These are phyloP conservation scores for Neonectria ditissima DNA, from an alignment of 2,329 filamentous ascomycete species.

Conservation along the genomic window DNA sequence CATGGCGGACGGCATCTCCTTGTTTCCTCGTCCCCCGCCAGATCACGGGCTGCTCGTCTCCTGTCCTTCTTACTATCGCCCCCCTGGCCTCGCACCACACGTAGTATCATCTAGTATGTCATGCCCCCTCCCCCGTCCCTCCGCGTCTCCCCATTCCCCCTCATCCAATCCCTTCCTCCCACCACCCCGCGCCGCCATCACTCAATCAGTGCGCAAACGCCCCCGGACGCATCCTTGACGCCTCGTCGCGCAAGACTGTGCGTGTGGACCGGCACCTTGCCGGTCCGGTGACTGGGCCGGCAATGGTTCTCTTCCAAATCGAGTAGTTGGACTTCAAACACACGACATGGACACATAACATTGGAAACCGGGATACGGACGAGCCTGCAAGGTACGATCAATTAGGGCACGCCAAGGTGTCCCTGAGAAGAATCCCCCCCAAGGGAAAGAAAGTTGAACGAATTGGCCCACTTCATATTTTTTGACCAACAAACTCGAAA, in stretches of 20 bases:
- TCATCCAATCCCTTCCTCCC: slow-evolving; percentile 23
- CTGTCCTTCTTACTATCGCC: neutral
- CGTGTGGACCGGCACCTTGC: slow-evolving; percentile 17
- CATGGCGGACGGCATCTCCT: neutral
- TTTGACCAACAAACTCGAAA: neutral
- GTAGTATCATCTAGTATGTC: too few relatives aligned
- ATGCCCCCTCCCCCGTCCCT: slow-evolving; percentile 15
- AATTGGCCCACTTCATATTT: neutral
- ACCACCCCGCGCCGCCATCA: slow-evolving; percentile 25
- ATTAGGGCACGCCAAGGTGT: neutral
- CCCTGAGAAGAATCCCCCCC: neutral
- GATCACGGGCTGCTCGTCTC: slow-evolving; percentile 7
- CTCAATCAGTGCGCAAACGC: slow-evolving; percentile 20
- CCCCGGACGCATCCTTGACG: neutral
- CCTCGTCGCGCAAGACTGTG: neutral
- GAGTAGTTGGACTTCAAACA: slow-evolving; percentile 12
- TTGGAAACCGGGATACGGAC: neutral
- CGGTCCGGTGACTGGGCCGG: slow-evolving; percentile 20
- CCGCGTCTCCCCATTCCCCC: slow-evolving; percentile 5
- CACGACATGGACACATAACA: neutral
- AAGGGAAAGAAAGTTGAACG: neutral
- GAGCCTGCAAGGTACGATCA: neutral
- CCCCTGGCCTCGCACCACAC: slow-evolving; percentile 9
- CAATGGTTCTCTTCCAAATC: slow-evolving; percentile 16
- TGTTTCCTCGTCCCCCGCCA: neutral